These are phyloP conservation scores for Mollisiaceae sp. DNA, from an alignment of 2,329 filamentous ascomycete genomes.

Conservation along the genomic window DNA sequence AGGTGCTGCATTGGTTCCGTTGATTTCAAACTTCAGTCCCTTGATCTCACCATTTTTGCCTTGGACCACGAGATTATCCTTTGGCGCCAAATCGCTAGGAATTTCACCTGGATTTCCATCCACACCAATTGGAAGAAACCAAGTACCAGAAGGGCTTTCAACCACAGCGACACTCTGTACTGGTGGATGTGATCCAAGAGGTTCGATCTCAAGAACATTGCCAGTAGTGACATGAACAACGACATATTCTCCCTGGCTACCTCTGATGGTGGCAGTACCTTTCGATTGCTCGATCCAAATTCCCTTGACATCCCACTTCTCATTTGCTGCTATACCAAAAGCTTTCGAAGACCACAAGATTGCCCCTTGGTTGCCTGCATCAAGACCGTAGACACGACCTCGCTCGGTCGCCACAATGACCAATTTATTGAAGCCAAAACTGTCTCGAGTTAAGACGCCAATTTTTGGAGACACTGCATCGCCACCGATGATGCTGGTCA, in stretches of 20 bases:
- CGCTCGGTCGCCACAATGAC: conserved; percentile 79
- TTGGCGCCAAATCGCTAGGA: conserved; percentile 52
- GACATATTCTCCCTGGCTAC: conserved; percentile 63
- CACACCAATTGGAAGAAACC: conserved; percentile 58
- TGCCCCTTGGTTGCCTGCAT: conserved; percentile 74
- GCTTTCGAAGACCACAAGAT: conserved; percentile 78
- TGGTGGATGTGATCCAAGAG: conserved; percentile 44
- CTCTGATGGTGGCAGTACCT: conserved; percentile 47
- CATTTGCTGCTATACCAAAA: conserved; percentile 58
- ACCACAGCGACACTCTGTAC: conserved; percentile 57
- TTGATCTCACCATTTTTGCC: conserved; percentile 55
- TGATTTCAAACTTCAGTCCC: conserved; percentile 57
- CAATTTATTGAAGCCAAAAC: conserved; percentile 88
- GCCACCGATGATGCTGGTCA: conserved; percentile 62
- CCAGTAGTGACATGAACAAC: conserved; percentile 60
- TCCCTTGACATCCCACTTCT: conserved; percentile 69
- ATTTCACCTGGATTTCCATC: conserved; percentile 56
- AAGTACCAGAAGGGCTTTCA: conserved; percentile 56
- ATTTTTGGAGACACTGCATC: conserved; percentile 53
- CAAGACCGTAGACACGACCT: conserved; percentile 80
- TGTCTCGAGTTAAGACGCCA: conserved; percentile 64
- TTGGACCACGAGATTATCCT: conserved; percentile 60
- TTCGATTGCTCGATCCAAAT: conserved; percentile 65
- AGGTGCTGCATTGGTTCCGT: conserved; percentile 49
- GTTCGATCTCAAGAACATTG: conserved; percentile 51